These are phyloP conservation scores for Tolypocladium ophioglossoides DNA, from an alignment of 2,329 filamentous ascomycete species.

Conservation along the genomic window DNA sequence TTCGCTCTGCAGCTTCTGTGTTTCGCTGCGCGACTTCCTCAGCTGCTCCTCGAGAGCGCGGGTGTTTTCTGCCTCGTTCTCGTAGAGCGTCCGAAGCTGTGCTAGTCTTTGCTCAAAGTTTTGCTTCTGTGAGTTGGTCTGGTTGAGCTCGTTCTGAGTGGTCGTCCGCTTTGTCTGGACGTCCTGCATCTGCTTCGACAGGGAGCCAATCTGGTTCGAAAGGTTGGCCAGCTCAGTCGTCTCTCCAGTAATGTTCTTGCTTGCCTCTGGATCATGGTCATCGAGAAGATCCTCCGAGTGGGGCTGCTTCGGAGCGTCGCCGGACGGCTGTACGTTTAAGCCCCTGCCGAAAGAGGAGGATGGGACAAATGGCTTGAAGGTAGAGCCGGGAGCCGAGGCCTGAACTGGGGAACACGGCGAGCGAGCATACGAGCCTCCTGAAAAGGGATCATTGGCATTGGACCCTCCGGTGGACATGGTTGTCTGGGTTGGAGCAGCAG, in stretches of 20 bases:
- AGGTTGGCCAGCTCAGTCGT: conserved; percentile 90
- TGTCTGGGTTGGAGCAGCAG: conserved; percentile 44
- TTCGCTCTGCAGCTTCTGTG: conserved; percentile 73
- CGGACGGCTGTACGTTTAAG: conserved; percentile 66
- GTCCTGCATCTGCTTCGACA: conserved; percentile 90
- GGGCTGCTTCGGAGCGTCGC: conserved; percentile 38
- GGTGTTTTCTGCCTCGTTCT: conserved; percentile 84
- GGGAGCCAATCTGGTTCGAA: conserved; percentile 85
- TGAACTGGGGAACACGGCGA: conserved; percentile 44
- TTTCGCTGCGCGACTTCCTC: conserved; percentile 64
- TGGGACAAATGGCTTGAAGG: conserved; percentile 85
- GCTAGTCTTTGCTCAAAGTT: conserved; percentile 84
- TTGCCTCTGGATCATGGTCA: conserved; percentile 79
- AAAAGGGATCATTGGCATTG: conserved; percentile 52
- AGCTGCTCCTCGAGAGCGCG: conserved; percentile 78
- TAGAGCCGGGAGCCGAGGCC: conserved; percentile 34
- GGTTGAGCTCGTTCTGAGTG: conserved; percentile 72
- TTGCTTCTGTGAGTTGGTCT: conserved; percentile 76
- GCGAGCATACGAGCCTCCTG: conserved; percentile 33
- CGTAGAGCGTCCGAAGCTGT: conserved; percentile 79
- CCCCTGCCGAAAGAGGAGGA: conserved; percentile 86
- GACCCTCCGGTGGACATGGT: conserved; percentile 68
- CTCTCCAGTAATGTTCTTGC: conserved; percentile 78
- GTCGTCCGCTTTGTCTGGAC: conserved; percentile 72
- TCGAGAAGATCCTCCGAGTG: conserved; percentile 75